These are phyloP conservation scores for Beauveria scarabaeidicola DNA, from an alignment of 2,329 filamentous ascomycete species.

Conservation along the genomic window DNA sequence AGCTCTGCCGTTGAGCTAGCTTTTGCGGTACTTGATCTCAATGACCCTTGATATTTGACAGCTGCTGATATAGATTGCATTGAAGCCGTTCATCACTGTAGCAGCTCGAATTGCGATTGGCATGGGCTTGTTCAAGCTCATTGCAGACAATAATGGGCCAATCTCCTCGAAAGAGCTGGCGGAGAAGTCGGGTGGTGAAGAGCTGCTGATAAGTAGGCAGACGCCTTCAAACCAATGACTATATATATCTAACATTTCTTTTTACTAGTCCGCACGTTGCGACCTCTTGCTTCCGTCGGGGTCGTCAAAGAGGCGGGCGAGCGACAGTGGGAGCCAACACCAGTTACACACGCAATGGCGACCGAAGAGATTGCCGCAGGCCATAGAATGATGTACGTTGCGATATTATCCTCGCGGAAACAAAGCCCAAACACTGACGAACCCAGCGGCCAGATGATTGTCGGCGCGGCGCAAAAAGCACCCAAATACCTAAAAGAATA, in stretches of 20 bases:
- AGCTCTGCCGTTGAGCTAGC: neutral
- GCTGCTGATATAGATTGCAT: too few relatives aligned
- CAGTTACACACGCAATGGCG: constrained; percentile 9
- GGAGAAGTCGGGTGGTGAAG: constrained; percentile 3
- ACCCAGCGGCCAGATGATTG: constrained; percentile 1
- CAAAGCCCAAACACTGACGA: neutral
- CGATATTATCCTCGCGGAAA: fast-evolving
- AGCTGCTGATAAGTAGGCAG: neutral
- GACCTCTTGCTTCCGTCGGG: neutral
- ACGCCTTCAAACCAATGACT: neutral
- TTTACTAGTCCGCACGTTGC: neutral
- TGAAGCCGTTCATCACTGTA: constrained; percentile 2
- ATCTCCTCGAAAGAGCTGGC: constrained; percentile 1
- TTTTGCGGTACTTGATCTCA: neutral
- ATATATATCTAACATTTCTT: neutral
- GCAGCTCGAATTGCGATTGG: constrained; percentile 5
- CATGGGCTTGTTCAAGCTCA: constrained; percentile 3
- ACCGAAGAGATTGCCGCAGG: constrained; percentile 1
- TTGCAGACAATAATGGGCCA: neutral
- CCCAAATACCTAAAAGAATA: neutral
- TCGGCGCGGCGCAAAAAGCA: constrained; percentile 4
- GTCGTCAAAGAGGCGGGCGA: constrained; percentile 3
- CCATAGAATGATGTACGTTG: constrained; percentile 5
- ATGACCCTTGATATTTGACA: too few relatives aligned
- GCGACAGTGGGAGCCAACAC: neutral